Percentiles rank a stretch among this genome's conserved stretches.
phyloP scores from a whole-genome alignment of 208 protist genomes.

The Phytomonas francai region DNA sequence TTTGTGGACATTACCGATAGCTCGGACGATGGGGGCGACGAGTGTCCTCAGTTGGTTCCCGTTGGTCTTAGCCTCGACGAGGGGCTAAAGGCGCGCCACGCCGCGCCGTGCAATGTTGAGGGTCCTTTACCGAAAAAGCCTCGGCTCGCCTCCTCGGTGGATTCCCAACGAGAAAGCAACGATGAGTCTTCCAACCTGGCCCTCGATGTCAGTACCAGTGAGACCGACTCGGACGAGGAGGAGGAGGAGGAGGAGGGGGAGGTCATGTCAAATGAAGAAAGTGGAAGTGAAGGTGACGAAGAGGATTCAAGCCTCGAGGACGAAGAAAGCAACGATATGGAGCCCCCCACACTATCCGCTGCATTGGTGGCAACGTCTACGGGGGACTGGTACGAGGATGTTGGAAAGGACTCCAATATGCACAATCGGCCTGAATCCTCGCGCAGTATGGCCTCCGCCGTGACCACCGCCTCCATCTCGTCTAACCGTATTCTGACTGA shows the following conservation, averaged over 20 bases:
- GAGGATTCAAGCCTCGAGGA: conserved; percentile 17
- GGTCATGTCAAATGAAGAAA: conserved; percentile 12
- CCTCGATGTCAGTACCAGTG: conserved; percentile 11
- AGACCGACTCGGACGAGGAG: conserved; percentile 18
- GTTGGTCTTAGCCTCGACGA: conserved; percentile 3
- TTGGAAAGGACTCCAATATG: conserved; percentile 13
- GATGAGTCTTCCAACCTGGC: not conserved
- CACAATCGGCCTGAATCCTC: conserved; percentile 2
- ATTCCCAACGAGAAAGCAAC: conserved; percentile 5
- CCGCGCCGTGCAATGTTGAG: conserved; percentile 4
- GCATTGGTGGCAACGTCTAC: conserved; percentile 19
- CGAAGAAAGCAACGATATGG: conserved; percentile 35
- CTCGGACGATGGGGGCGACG: conserved; percentile 24
- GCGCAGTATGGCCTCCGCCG: not conserved
- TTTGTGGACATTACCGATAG: conserved; percentile 59
- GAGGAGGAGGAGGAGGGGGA: conserved; percentile 14
- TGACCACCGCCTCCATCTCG: conserved; percentile 26
- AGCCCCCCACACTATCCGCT: conserved; percentile 8
- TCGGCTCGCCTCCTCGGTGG: not conserved
- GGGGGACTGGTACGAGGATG: conserved; percentile 71
- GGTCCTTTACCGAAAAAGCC: not conserved
- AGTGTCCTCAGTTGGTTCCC: conserved; percentile 61
- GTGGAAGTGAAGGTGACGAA: conserved; percentile 15
- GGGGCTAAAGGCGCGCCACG: conserved; percentile 8
- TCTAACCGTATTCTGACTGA: conserved; percentile 69